phyloP scores from a whole-genome alignment of 1,284 basidiomycete species.

The Trichosporon asahii region DNA sequence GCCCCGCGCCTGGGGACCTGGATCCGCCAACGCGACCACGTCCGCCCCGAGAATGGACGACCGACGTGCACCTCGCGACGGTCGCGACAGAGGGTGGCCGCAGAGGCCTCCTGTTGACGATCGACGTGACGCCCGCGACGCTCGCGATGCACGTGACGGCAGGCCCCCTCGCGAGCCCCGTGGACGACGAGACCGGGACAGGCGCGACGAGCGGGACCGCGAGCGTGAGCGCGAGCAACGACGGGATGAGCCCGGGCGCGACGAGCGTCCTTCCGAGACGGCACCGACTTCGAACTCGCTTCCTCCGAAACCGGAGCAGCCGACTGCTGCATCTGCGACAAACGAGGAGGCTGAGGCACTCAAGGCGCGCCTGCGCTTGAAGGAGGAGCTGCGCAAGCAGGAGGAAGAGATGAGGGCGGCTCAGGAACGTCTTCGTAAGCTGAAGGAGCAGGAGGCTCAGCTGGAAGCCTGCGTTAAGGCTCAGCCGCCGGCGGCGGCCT shows the following conservation, averaged over 20 bases:
- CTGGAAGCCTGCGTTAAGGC: not conserved
- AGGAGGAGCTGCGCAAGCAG: conserved; percentile 4
- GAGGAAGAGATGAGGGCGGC: conserved; percentile 1
- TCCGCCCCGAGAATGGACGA: not conserved
- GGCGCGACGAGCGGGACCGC: not conserved
- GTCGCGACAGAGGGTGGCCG: conserved; percentile 7
- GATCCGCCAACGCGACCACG: not conserved
- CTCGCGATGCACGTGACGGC: not conserved
- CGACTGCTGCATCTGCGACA: not conserved
- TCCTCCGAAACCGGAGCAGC: conserved; percentile 7
- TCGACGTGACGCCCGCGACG: conserved; percentile 9
- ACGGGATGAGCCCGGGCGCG: not conserved
- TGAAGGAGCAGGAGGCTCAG: not conserved
- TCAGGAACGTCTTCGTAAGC: not conserved
- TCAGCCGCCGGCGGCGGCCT: not conserved
- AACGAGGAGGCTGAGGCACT: not conserved
- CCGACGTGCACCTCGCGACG: conserved; percentile 6
- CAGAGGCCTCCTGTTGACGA: conserved; percentile 7
- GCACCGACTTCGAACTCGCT: not conserved
- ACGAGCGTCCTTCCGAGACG: not conserved
- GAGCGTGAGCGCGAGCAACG: conserved; percentile 3
- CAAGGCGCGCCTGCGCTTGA: not conserved
- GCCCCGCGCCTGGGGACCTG: conserved; percentile 10
- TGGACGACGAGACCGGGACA: not conserved
- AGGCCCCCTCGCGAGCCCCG: not conserved